These are phyloP conservation scores for Neonectria sp. DNA, from an alignment of 2,329 filamentous ascomycete genomes.

Conservation along the genomic window DNA sequence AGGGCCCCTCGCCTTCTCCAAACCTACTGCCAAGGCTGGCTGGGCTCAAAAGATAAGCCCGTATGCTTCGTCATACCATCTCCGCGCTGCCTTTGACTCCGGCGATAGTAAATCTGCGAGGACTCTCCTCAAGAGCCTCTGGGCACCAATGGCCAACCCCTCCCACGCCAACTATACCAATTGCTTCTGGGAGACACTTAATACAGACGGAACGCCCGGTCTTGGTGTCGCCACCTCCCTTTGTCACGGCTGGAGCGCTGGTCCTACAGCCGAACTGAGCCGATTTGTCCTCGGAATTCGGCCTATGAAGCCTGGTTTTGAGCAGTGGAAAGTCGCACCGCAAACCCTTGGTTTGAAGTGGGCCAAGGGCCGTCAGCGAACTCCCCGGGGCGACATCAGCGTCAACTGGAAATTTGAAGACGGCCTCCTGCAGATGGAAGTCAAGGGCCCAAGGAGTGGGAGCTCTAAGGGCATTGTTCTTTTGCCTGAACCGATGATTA, in stretches of 20 bases:
- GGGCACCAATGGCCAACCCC: conserved; percentile 48
- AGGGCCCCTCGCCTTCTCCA: conserved; percentile 20
- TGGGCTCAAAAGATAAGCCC: conserved; percentile 46
- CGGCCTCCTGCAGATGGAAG: too few species aligned
- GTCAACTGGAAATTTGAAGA: conserved; percentile 10
- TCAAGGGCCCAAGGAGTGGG: too few species aligned
- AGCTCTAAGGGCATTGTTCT: too few species aligned
- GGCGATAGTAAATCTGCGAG: conserved; percentile 22
- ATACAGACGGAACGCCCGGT: conserved; percentile 42
- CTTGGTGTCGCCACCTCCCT: conserved; percentile 48
- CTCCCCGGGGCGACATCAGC: background rate
- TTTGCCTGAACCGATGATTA: too few species aligned
- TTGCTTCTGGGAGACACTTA: conserved; percentile 51
- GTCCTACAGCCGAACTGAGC: conserved; percentile 52
- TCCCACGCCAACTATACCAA: conserved; percentile 47
- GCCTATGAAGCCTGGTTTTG: conserved; percentile 41
- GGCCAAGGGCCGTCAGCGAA: conserved; percentile 7
- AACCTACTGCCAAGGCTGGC: conserved; percentile 16
- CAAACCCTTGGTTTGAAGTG: conserved; percentile 3
- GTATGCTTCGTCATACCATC: conserved; percentile 49
- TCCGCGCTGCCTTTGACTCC: conserved; percentile 47
- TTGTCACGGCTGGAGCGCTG: conserved; percentile 53
- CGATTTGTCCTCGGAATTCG: conserved; percentile 47
- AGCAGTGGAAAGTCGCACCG: conserved; percentile 8
- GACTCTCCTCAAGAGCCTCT: conserved; percentile 39